Conservation (phyloP, 352 stramenopile species). For the Blastocystis sp. region DNA sequence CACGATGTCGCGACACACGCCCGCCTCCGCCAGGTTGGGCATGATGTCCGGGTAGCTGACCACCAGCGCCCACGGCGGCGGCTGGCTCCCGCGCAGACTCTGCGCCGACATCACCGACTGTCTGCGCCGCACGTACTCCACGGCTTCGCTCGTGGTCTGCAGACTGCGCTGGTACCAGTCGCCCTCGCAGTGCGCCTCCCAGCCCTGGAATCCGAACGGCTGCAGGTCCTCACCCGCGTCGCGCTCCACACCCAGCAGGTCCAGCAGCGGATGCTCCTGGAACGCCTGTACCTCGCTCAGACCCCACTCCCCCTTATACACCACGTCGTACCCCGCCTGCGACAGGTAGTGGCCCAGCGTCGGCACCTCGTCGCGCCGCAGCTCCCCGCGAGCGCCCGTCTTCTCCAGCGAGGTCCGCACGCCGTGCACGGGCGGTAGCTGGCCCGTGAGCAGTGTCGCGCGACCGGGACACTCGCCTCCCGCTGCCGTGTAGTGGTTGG, state of each 20-base stretch:
- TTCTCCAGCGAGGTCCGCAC: constrained; percentile 16
- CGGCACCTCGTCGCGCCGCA: constrained; percentile 36
- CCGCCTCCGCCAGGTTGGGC: background rate
- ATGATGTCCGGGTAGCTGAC: constrained; percentile 33
- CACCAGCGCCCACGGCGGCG: constrained; percentile 46
- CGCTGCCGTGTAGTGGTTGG: constrained; percentile 27
- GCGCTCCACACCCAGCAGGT: constrained; percentile 32
- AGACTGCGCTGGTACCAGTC: constrained; percentile 9
- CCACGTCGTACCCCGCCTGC: constrained; percentile 19
- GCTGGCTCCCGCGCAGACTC: constrained; percentile 6
- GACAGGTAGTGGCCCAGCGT: constrained; percentile 48
- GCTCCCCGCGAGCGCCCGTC: background rate
- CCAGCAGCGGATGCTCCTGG: constrained; percentile 21
- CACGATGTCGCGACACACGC: background rate
- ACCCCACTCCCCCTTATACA: constrained; percentile 54
- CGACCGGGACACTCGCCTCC: constrained; percentile 15
- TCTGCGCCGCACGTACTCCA: constrained; percentile 24
- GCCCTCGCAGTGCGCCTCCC: constrained; percentile 7
- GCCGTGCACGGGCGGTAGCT: constrained; percentile 27
- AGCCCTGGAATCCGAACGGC: constrained; percentile 35
- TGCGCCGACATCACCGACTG: background rate
- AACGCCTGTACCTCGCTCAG: constrained; percentile 43
- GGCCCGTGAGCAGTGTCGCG: constrained; percentile 12
- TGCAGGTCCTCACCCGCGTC: constrained; percentile 13
- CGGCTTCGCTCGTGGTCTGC: constrained; percentile 18